Conservation (phyloP, 345 rosid species). For the Bruguiera parviflora region DNA sequence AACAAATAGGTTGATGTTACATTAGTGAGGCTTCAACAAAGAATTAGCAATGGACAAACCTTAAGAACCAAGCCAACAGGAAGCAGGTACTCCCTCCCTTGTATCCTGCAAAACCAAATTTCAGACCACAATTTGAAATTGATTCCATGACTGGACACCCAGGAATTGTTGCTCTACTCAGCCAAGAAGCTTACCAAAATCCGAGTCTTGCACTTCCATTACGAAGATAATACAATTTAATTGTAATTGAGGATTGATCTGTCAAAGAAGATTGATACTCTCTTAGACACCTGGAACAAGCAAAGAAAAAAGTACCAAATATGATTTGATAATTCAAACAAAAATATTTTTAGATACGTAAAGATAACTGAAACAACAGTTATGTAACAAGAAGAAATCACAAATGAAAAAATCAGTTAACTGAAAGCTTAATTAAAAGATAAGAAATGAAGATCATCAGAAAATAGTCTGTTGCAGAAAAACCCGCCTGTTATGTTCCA, state of each 20-base stretch:
- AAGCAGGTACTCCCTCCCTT: slow-evolving; percentile 80
- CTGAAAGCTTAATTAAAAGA: too few species aligned
- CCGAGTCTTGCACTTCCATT: slow-evolving; percentile 97
- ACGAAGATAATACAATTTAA: slow-evolving; percentile 78
- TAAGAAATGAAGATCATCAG: too few species aligned
- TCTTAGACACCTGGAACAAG: slow-evolving; percentile 71
- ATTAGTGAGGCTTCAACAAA: not conserved
- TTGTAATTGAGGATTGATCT: slow-evolving; percentile 51
- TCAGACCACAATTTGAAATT: not conserved
- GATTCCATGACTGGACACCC: not conserved
- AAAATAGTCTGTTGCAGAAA: too few species aligned
- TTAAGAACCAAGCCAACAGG: slow-evolving; percentile 86
- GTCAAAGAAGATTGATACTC: slow-evolving; percentile 57
- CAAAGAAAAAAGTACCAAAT: slow-evolving; percentile 3
- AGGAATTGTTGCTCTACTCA: slow-evolving; percentile 5
- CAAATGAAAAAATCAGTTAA: not conserved
- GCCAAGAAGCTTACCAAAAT: slow-evolving; percentile 66
- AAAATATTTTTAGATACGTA: not conserved
- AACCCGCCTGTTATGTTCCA: not conserved
- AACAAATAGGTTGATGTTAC: not conserved
- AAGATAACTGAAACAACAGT: not conserved
- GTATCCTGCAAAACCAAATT: slow-evolving; percentile 55
- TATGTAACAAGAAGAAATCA: not conserved
- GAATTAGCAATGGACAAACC: slow-evolving; percentile 38
- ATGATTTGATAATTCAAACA: slow-evolving; percentile 6